Base-by-base conservation (phyloP, 2,329 filamentous ascomycete species). In the Trichoderma harzianum region DNA sequence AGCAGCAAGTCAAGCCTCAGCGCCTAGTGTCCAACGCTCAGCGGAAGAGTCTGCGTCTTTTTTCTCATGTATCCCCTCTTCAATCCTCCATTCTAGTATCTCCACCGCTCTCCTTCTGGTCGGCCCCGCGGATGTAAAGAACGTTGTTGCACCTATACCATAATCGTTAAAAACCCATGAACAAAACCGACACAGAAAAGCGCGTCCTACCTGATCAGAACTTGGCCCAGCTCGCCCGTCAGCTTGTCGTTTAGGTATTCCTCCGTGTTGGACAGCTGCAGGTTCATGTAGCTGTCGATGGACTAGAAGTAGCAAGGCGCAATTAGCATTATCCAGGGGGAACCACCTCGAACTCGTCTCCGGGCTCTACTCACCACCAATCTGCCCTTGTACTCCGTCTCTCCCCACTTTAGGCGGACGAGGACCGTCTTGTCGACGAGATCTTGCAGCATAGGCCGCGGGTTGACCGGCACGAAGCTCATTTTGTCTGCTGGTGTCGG, bases 201-300 rank as follows among this genome's bases (percentile, higher is more conserved):
- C 24, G 21, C 57, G 26, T 21, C 85, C 73, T 83, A 97, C 92
- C 95, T 87, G 79, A 99, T 98, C 78, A 99, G 83, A 60, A 99
- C 95, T 83, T 97, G 92, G 7, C 96, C 96, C 75, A 99, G 84
- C 63, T 89, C 89, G 71, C 94, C 95, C 43, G 92, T 94, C 81
- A 90, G 91, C 87, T 97, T 93, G 76, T 93, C 92, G 80, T 94
- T 90, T 79, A 97, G 93, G 83, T 92, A 98, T 83, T 99, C 96
- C 84, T 97, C 93, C 66, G 95, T 95, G 78, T 92, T 91, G 76
- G 91, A 90, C 74, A 99, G 89, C 84, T 98, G 94, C 75, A 99
- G 91, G 86, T 99, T 99, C 95, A 99, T 98, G 86, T 99, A 99
- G 80, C 93, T 94, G 85, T 99, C 96, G 79, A 97, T 93, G 78